phyloP scores from a whole-genome alignment of 2,329 filamentous ascomycete genomes.

The Gremmenia infestans region DNA sequence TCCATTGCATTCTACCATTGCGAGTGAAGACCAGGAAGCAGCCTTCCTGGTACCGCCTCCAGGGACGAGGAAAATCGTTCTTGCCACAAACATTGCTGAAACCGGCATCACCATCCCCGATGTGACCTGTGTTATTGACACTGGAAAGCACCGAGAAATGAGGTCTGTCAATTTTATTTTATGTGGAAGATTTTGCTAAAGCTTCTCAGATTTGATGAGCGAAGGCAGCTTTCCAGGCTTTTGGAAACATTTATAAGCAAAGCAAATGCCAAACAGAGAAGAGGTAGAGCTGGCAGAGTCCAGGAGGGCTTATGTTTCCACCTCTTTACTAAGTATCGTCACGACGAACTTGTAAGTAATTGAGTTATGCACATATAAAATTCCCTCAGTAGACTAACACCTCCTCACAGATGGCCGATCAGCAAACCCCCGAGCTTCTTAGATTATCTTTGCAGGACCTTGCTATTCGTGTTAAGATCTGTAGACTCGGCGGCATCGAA shows the following conservation, averaged over 20 bases:
- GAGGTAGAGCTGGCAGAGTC: constrained; percentile 90
- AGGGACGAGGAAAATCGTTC: constrained; percentile 84
- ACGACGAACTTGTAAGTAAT: constrained; percentile 57
- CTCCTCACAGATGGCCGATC: constrained; percentile 61
- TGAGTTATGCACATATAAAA: not conserved
- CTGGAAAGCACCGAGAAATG: constrained; percentile 97
- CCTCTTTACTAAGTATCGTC: constrained; percentile 83
- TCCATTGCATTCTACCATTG: constrained; percentile 88
- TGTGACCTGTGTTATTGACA: constrained; percentile 94
- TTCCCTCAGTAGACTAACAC: not conserved
- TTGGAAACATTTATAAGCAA: constrained; percentile 94
- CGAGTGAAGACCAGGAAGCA: constrained; percentile 91
- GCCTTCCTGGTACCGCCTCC: constrained; percentile 82
- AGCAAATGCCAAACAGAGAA: constrained; percentile 91
- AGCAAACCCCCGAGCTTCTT: constrained; percentile 95
- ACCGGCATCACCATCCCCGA: constrained; percentile 98
- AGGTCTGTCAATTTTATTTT: constrained; percentile 36
- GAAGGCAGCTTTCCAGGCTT: constrained; percentile 81
- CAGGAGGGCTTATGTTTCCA: constrained; percentile 95
- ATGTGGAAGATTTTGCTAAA: constrained; percentile 5
- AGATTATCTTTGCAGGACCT: constrained; percentile 90
- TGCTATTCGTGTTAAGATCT: constrained; percentile 94
- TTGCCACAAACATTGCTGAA: constrained; percentile 97
- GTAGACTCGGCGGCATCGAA: constrained; percentile 90
- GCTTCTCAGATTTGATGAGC: constrained; percentile 67